Conservation (phyloP, 345 rosid genomes). For the Brassica carinata region DNA sequence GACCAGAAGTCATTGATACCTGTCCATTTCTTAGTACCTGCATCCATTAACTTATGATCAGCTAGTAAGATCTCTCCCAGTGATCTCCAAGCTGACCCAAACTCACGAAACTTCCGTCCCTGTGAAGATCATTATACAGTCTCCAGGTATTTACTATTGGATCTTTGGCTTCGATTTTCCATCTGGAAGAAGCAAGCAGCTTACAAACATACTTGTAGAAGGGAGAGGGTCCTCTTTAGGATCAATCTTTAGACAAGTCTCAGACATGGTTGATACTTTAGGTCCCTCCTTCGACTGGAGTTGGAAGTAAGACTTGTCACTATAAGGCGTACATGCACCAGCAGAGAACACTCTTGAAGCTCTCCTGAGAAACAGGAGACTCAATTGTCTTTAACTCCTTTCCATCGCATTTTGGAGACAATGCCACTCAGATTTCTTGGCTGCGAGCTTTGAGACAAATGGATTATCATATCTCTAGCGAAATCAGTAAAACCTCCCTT, state of each 20-base stretch:
- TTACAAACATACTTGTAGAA: conserved; percentile 54
- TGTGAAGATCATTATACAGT: conserved; percentile 66
- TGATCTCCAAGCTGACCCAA: conserved; percentile 74
- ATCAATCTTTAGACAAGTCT: conserved; percentile 42
- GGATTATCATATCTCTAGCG: conserved; percentile 42
- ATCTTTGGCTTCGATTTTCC: conserved; percentile 63
- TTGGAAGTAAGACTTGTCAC: no score
- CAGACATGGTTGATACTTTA: conserved; percentile 40
- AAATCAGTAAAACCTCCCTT: conserved; percentile 34
- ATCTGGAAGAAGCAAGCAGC: conserved; percentile 61
- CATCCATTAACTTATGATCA: conserved; percentile 48
- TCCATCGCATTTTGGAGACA: conserved; percentile 35
- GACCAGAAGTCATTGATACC: conserved; percentile 66
- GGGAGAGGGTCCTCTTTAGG: conserved; percentile 69
- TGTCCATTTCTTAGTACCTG: conserved; percentile 62
- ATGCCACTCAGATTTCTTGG: conserved; percentile 35
- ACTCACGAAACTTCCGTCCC: conserved; percentile 69
- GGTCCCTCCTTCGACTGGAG: conserved; percentile 37
- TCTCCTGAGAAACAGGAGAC: conserved; percentile 83
- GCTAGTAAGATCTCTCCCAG: conserved; percentile 58
- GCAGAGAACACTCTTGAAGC: conserved; percentile 51
- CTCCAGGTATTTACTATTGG: conserved; percentile 55
- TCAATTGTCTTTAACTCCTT: conserved; percentile 59
- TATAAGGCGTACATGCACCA: no score
- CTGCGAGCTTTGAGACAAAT: conserved; percentile 54